Base-by-base conservation (phyloP, 2,329 filamentous ascomycete species). In the Trematosphaeria pertusa region DNA sequence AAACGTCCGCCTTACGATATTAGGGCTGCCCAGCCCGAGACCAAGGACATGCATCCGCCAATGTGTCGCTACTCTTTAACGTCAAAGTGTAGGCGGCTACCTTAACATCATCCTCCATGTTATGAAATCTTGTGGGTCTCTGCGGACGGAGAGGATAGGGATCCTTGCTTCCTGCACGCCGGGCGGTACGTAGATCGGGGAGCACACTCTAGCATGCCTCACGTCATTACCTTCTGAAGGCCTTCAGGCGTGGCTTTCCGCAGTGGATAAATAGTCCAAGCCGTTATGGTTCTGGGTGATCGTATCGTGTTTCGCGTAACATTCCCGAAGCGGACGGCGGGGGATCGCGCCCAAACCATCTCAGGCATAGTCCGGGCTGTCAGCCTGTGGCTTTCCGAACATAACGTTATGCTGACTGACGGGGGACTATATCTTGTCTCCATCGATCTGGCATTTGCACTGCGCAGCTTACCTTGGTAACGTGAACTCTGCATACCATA, bases 381-480 rank as follows among this genome's bases (percentile, higher is more conserved):
- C 17, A 37, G 11, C n/a, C n/a, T 18, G 7, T 18, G 34, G 17
- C 28, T 18, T 40, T 37, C 41, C 22, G 36, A 58, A 17, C 59
- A 64, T 64, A 64, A 64, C 61, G 61, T 64, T 62, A 64, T 59
- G 57, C 38, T 21, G 5, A 24, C 31, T 38, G 22, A 26, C 17
- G 34, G 8, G 3, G 8, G 5, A 43, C 32, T 17, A 8, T 18
- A n/a, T n/a, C n/a, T n/a, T n/a, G n/a, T n/a, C n/a, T n/a, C n/a
- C n/a, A n/a, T n/a, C n/a, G n/a, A n/a, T n/a, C n/a, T n/a, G n/a
- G n/a, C n/a, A n/a, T n/a, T n/a, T n/a, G n/a, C n/a, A n/a, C n/a
- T n/a, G n/a, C n/a, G n/a, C n/a, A n/a, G n/a, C n/a, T n/a, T n/a
- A n/a, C n/a, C n/a, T n/a, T n/a, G n/a, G n/a, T n/a, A n/a, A n/a